These are phyloP conservation scores for Calophaca sinica DNA, from an alignment of 306 rosid species.

Conservation along the genomic window DNA sequence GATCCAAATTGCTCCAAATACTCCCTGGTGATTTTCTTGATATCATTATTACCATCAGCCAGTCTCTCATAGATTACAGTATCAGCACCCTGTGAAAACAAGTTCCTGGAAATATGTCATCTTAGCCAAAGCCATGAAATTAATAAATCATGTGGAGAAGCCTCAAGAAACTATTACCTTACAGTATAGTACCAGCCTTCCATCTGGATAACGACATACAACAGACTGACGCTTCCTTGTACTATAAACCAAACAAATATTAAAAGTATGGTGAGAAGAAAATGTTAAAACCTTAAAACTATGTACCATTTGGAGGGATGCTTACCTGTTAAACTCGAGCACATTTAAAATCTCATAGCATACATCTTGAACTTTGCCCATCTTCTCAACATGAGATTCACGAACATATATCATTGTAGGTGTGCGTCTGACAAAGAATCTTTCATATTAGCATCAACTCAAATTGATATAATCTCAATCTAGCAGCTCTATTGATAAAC, in stretches of 20 bases:
- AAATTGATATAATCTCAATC: constrained; percentile 37
- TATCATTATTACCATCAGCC: constrained; percentile 58
- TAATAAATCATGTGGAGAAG: constrained; percentile 26
- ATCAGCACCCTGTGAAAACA: constrained; percentile 90
- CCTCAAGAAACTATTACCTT: constrained; percentile 73
- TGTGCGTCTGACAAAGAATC: constrained; percentile 73
- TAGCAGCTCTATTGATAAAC: constrained; percentile 35
- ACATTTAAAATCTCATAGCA: constrained; percentile 92
- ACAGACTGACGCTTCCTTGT: constrained; percentile 98
- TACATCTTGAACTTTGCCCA: constrained; percentile 76
- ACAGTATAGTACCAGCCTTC: constrained; percentile 90
- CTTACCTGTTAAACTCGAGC: constrained; percentile 94
- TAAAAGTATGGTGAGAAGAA: constrained; percentile 38
- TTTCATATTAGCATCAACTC: constrained; percentile 43
- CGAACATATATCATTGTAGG: constrained; percentile 89
- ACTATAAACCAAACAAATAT: constrained; percentile 57
- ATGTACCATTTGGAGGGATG: background rate
- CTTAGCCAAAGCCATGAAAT: constrained; percentile 43
- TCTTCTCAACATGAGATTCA: constrained; percentile 88
- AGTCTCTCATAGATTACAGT: constrained; percentile 87
- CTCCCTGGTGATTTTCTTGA: constrained; percentile 76
- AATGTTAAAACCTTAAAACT: constrained; percentile 8
- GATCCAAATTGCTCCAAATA: constrained; percentile 88
- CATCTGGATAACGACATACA: constrained; percentile 94
- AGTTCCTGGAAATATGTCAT: constrained; percentile 48